Base-by-base conservation (phyloP, 805 yeast species). In the Monosporozyma unispora region DNA sequence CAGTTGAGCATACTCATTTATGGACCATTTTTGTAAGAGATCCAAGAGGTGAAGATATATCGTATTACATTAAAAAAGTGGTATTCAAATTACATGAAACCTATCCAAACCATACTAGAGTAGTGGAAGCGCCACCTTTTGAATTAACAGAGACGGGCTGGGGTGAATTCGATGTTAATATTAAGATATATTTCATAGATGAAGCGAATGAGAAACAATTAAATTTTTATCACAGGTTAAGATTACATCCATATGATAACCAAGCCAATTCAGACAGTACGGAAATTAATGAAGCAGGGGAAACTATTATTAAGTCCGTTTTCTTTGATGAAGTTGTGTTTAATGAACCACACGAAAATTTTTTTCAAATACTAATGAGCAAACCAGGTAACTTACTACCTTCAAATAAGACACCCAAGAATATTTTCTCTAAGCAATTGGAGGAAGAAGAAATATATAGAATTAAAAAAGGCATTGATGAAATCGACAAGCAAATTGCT, bases 61-160 rank as follows among this genome's bases (percentile, higher is more conserved):
- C 91, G 6, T 84, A 85, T 41, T 79, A 84, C 58, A 81, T 91
- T 59, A 89, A 88, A 61, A 84, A 87, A 65, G 98, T 93, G 1
- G 91, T 90, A 0, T 93, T 91, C 73, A 93, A 93, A 63, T 72
- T 93, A 21, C 99, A 93, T 66, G 99, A 93, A 55, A 93, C 99
- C 0, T 93, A 91, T 59, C 84, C 82, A 19, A 87, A 82, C 57
- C 79, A 96, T 1, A 80, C 88, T n/a, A 72, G 99, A 49, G 77
- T 93, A 1, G 75, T 91, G 14, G 98, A 93, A 54, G 64, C 73
- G 28, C 97, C 98, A 1, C 99, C 99, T 0, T 93, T 84, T 60
- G 95, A 89, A 64, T 88, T 93, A 27, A 85, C 96, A 1, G 99
- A 93, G 62, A 87, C 98, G 0, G 99, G 99, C 0, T 93, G 99